Evolutionary conservation across 2,329 filamentous ascomycete species (phyloP).

Genomic region (Nothophoma quercina): DNA sequence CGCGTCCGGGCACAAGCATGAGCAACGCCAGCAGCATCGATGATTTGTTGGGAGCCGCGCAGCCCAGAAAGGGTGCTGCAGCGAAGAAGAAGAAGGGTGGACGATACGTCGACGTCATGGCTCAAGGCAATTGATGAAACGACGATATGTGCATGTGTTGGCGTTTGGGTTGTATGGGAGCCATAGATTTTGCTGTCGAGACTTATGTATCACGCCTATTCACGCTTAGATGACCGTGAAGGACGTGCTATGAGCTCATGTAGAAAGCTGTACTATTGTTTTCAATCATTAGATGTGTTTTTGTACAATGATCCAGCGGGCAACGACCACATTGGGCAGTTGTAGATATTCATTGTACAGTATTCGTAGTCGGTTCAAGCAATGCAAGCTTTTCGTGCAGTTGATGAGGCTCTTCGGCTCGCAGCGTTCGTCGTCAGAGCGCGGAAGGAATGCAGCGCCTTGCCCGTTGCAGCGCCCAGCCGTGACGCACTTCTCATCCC

Average conservation of each 20-base stretch:
- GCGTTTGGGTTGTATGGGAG: constrained; percentile 1
- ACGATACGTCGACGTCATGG: constrained; percentile 95
- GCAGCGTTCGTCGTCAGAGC: constrained; percentile 34
- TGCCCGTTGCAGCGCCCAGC: constrained; percentile 1
- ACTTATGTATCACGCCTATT: neutral
- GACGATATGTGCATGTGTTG: neutral
- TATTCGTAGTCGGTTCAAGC: too few relatives aligned
- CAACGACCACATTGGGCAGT: too few relatives aligned
- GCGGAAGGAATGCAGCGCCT: constrained; percentile 29
- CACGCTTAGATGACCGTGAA: neutral
- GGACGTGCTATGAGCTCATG: neutral
- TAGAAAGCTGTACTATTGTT: constrained; percentile 13
- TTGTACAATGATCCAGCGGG: too few relatives aligned
- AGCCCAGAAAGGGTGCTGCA: constrained; percentile 67
- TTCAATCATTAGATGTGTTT: neutral
- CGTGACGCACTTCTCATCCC: constrained; percentile 13
- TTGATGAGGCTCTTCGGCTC: constrained; percentile 24
- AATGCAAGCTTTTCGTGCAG: constrained; percentile 9
- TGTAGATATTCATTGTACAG: too few relatives aligned
- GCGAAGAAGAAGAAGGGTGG: constrained; percentile 79
- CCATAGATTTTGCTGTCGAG: neutral
- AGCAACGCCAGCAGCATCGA: constrained; percentile 95
- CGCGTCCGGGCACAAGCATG: constrained; percentile 75
- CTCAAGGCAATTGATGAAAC: constrained; percentile 13
- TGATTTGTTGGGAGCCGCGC: constrained; percentile 81